phyloP scores from a whole-genome alignment of 2,329 filamentous ascomycete species.

The Helminthosporium solani region DNA sequence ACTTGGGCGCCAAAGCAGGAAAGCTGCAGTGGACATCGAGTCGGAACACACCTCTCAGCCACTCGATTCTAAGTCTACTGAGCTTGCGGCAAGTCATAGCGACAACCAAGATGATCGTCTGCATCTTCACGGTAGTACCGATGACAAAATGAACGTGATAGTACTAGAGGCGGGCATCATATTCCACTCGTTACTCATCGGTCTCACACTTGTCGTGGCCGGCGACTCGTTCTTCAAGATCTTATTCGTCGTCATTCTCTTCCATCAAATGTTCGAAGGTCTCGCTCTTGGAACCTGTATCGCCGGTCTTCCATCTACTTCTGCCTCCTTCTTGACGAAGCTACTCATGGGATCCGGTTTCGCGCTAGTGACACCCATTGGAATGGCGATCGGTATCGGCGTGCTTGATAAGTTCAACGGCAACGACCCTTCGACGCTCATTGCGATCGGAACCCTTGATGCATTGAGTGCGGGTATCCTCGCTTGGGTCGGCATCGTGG shows the following conservation, averaged over 20 bases:
- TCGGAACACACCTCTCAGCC: slow-evolving; percentile 3
- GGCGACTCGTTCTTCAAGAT: slow-evolving; percentile 55
- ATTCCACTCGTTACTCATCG: slow-evolving; percentile 71
- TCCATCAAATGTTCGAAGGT: slow-evolving; percentile 78
- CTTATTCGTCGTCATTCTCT: slow-evolving; percentile 65
- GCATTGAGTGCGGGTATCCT: slow-evolving; percentile 74
- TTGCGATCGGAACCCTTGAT: slow-evolving; percentile 73
- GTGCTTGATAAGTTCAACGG: slow-evolving; percentile 71
- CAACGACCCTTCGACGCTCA: slow-evolving; percentile 65
- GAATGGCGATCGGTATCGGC: slow-evolving; percentile 78
- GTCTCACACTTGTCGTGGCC: slow-evolving; percentile 59
- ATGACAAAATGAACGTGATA: slow-evolving; percentile 60
- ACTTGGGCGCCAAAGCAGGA: slow-evolving; percentile 33
- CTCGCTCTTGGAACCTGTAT: slow-evolving; percentile 72
- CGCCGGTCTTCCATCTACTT: slow-evolving; percentile 54
- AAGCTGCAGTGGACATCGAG: slow-evolving; percentile 16
- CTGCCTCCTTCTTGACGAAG: slow-evolving; percentile 50
- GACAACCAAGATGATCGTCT: slow-evolving; percentile 16
- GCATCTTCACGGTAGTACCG: slow-evolving; percentile 21
- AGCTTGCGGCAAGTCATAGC: slow-evolving; percentile 17
- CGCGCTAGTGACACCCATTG: slow-evolving; percentile 70
- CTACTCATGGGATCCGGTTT: slow-evolving; percentile 64
- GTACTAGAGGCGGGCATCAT: slow-evolving; percentile 73
- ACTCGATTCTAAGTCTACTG: slow-evolving; percentile 17
- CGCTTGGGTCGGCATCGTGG: slow-evolving; percentile 76